Percentiles rank a stretch among this genome's conserved stretches.
Evolutionary conservation across 2,329 filamentous ascomycete genomes (phyloP).

Genomic region (Trichothecium sympodiale): DNA sequence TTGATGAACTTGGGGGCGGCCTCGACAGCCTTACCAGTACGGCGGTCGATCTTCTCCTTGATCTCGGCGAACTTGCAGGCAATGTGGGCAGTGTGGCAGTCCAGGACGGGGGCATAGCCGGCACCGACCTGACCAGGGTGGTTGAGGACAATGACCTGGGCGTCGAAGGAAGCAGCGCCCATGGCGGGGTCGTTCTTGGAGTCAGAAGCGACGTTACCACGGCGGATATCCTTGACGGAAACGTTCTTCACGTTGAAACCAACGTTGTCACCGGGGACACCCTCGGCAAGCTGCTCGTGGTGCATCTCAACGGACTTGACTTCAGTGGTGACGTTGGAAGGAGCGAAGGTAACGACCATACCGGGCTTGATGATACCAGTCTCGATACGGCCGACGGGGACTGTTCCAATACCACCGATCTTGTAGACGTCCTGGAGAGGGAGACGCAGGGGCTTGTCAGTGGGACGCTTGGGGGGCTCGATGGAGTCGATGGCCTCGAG

Average conservation of each 20-base stretch:
- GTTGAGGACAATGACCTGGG: conserved; percentile 99
- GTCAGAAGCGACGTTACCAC: conserved; percentile 99
- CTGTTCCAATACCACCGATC: conserved; percentile 99
- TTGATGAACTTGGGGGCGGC: conserved; percentile 98
- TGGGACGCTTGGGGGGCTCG: conserved; percentile 82
- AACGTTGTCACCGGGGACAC: conserved; percentile 98
- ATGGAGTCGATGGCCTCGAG: conserved; percentile 98
- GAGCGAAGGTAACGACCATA: conserved; percentile 97
- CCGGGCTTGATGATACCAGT: conserved; percentile 88
- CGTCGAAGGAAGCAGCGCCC: conserved; percentile 89
- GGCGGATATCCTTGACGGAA: conserved; percentile 99
- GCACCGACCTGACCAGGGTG: conserved; percentile 99
- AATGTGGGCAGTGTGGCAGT: conserved; percentile 99
- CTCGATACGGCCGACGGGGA: conserved; percentile 99
- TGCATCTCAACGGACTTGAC: conserved; percentile 99
- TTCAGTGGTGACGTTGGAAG: conserved; percentile 98
- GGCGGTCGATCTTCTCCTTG: conserved; percentile 99
- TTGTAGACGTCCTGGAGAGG: conserved; percentile 99
- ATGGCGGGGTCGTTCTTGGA: conserved; percentile 98
- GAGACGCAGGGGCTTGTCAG: conserved; percentile 99
- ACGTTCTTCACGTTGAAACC: conserved; percentile 99
- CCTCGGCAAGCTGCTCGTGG: conserved; percentile 96
- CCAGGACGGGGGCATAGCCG: conserved; percentile 97
- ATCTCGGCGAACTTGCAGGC: conserved; percentile 99
- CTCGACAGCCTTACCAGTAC: conserved; percentile 97